Evolutionary conservation across 2,329 filamentous ascomycete genomes (phyloP), one percentile per base, ranked within the genome.

Genomic region (Arthroderma sp.): DNA sequence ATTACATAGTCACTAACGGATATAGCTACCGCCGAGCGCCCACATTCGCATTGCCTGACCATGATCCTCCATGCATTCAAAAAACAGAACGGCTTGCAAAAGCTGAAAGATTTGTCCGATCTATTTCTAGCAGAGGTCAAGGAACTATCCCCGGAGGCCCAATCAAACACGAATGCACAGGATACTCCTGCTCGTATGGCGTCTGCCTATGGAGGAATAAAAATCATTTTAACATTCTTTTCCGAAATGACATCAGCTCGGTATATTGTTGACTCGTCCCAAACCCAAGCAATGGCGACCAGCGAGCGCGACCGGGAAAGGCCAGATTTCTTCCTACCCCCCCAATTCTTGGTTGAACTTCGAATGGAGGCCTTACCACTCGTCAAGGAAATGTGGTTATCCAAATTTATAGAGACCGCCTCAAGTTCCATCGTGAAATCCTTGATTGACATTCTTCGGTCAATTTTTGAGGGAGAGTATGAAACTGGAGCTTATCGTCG

Each of bases 11-110:
- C 45, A 52, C 43, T 41, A 36, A 44, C 28, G 40, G 40, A 43
- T 45, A 33, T 32, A 68, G 52, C 63, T 57, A 48, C 70, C 65
- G 46, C 67, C 64, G 55, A 72, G 55, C 55, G 77, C 69, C 50
- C 73, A 63, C 52, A 67, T 64, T 50, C 69, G 3, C 65, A 71
- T 52, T 69, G 68, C 49, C 59, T 80, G 49, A 83, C 86, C 37
- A 74, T 91, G 29, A 80, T 96, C 32, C 71, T 98, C 27, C 74
- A 88, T 45, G 83, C 86, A 1, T 95, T 98, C 68, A 89, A 88
- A 61, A 80, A 85, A 48, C 75, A 79, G 40, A 80, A 78, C 34
- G 89, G 91, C 0, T 72, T 98, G 47, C 73, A 79, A 6, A 72
- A 78, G 4, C 67, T 96, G 48, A 86, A 85, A 53, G 68, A 73